Conservation (phyloP, 495 filamentous ascomycete species). For the Choiromyces venosus region DNA sequence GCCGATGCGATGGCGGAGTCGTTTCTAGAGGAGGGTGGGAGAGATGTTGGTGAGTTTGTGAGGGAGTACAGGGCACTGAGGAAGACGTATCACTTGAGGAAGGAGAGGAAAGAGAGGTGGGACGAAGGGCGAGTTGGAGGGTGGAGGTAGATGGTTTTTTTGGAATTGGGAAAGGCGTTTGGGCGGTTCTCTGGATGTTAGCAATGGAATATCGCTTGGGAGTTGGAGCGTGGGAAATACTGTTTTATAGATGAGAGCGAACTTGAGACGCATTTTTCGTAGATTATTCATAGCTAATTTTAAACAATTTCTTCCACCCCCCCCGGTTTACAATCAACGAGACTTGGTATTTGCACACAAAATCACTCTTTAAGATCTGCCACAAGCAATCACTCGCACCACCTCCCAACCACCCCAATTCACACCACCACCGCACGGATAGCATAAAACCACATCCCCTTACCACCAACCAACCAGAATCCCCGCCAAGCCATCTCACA, state of each 20-base stretch:
- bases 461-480: not conserved
- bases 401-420: not conserved
- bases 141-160: slow-evolving; percentile 60
- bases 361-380: not conserved
- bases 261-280: not conserved
- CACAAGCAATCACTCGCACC: not conserved
- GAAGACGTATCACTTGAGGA: slow-evolving; percentile 65
- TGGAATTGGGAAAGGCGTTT: not conserved
- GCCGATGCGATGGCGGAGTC: slow-evolving; percentile 82
- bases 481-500: not conserved
- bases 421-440: not conserved
- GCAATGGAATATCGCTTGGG: not conserved
- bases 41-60: slow-evolving; percentile 79
- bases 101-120: slow-evolving; percentile 83
- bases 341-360: not conserved
- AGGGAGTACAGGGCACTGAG: slow-evolving; percentile 69
- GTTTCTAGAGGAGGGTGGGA: slow-evolving; percentile 62
- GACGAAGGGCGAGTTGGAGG: slow-evolving; percentile 90
- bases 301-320: not conserved
- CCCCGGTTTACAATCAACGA: not conserved
- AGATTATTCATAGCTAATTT: not conserved
- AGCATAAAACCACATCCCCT: not conserved
- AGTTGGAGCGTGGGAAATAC: not conserved
- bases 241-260: not conserved
- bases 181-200: not conserved